Conservation (phyloP, 495 filamentous ascomycete genomes). For the Penicillium soppii region DNA sequence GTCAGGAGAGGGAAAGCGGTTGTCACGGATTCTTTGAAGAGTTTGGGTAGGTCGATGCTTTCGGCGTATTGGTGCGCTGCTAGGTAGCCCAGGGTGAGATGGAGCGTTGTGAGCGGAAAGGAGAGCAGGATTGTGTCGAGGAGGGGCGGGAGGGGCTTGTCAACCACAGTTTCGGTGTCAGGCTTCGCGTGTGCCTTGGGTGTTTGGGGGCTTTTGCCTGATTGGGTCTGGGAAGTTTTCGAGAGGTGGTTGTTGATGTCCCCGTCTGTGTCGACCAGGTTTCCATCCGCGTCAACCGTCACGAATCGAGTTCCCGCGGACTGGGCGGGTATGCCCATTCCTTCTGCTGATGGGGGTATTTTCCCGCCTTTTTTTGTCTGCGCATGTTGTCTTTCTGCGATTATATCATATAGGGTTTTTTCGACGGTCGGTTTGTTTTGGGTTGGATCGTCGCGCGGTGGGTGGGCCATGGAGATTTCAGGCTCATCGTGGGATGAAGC, state of each 20-base stretch:
- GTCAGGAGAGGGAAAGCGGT: slow-evolving; percentile 43
- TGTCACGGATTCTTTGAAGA: slow-evolving; percentile 45
- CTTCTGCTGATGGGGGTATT: neutral
- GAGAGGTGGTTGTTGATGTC: slow-evolving; percentile 15
- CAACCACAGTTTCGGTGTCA: slow-evolving; percentile 11
- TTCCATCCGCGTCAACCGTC: slow-evolving; percentile 36
- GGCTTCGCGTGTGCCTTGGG: neutral
- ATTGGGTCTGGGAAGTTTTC: slow-evolving; percentile 7
- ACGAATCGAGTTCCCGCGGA: slow-evolving; percentile 35
- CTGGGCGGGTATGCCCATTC: slow-evolving; percentile 5
- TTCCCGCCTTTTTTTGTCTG: slow-evolving; percentile 13
- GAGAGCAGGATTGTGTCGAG: slow-evolving; percentile 54
- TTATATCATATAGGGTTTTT: slow-evolving; percentile 53
- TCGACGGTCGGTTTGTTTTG: slow-evolving; percentile 28
- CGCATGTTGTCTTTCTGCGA: slow-evolving; percentile 45
- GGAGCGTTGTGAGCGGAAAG: slow-evolving; percentile 71
- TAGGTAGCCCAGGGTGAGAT: slow-evolving; percentile 87
- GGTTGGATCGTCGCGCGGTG: slow-evolving; percentile 26
- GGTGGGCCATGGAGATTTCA: slow-evolving; percentile 39
- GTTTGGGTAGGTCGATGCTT: slow-evolving; percentile 57
- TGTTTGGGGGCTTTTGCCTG: neutral
- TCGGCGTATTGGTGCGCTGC: slow-evolving; percentile 87
- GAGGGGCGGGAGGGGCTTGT: slow-evolving; percentile 36
- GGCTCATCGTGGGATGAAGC: slow-evolving; percentile 10
- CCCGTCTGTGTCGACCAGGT: slow-evolving; percentile 31